Percentiles rank a stretch among this genome's conserved stretches.
Evolutionary conservation across 805 yeast species (phyloP).

Genomic region (Metschnikowia anglica): DNA sequence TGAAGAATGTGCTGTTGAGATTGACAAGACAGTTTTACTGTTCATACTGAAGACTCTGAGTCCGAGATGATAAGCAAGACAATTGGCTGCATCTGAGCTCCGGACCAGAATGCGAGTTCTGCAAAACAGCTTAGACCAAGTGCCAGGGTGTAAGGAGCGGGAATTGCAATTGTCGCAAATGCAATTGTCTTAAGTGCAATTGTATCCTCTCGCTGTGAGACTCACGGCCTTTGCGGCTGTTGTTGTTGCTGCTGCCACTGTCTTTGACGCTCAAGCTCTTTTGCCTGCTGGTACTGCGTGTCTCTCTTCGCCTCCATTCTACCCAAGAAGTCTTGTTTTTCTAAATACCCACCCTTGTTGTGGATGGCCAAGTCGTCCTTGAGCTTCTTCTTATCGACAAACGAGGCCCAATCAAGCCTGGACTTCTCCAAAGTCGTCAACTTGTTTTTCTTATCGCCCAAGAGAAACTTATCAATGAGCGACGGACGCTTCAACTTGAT

Average conservation of each 20-base stretch:
- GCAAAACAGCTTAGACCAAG: no score
- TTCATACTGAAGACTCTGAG: no score
- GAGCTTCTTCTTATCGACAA: slow-evolving; percentile 83
- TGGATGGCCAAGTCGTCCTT: slow-evolving; percentile 76
- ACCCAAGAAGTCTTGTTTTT: slow-evolving; percentile 83
- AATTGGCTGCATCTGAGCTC: no score
- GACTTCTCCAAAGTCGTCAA: slow-evolving; percentile 91
- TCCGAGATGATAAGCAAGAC: no score
- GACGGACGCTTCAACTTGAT: slow-evolving; percentile 72
- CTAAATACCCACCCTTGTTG: slow-evolving; percentile 88
- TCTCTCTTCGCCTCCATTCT: slow-evolving; percentile 67
- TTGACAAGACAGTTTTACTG: no score
- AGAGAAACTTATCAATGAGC: slow-evolving; percentile 70
- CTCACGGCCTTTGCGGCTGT: slow-evolving; percentile 9
- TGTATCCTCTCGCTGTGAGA: background rate
- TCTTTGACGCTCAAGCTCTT: slow-evolving; percentile 33
- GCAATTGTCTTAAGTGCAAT: no score
- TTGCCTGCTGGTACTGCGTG: slow-evolving; percentile 45
- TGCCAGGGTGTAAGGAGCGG: background rate
- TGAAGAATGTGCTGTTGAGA: no score
- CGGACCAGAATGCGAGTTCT: no score
- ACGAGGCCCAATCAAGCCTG: slow-evolving; percentile 90
- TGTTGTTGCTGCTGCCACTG: slow-evolving; percentile 23
- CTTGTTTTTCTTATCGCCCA: slow-evolving; percentile 62
- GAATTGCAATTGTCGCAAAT: no score